Percentiles rank a stretch among this genome's conserved stretches.
These are phyloP conservation scores for Singerocomus rubriflavus DNA, from an alignment of 1,284 basidiomycete genomes.

Conservation along the genomic window DNA sequence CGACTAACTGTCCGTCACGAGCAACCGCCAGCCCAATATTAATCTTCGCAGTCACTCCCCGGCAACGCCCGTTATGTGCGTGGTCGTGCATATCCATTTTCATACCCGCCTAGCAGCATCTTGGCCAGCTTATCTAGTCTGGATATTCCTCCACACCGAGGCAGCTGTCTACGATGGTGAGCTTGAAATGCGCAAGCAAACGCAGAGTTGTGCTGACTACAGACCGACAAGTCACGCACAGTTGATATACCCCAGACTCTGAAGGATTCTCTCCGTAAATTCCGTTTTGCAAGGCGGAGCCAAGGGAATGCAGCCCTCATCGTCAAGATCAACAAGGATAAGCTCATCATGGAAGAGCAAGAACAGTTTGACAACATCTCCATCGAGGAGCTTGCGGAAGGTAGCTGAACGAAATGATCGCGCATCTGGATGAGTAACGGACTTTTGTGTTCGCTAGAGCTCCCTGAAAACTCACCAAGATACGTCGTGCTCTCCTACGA, in stretches of 20 bases:
- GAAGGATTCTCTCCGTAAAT: conserved; percentile 76
- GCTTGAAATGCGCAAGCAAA: conserved; percentile 5
- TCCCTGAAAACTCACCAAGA: conserved; percentile 87
- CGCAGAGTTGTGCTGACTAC: background rate
- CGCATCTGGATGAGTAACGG: background rate
- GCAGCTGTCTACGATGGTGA: conserved; percentile 26
- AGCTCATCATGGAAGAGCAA: conserved; percentile 77
- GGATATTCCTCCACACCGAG: background rate
- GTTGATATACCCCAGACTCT: conserved; percentile 81
- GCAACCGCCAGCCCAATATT: no score
- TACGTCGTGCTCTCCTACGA: conserved; percentile 86
- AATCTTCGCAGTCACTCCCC: no score
- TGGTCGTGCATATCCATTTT: no score
- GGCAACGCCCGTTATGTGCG: no score
- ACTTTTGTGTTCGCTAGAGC: conserved; percentile 49
- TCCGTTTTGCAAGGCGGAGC: conserved; percentile 73
- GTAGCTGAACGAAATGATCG: conserved; percentile 37
- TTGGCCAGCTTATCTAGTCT: conserved; percentile 1
- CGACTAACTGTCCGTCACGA: no score
- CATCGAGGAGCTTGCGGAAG: conserved; percentile 83
- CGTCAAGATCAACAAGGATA: conserved; percentile 84
- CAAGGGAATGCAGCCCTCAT: conserved; percentile 73
- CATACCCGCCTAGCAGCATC: no score
- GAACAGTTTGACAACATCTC: conserved; percentile 74
- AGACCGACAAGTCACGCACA: conserved; percentile 57